Evolutionary conservation across 148 eudicot species (phyloP).

Genomic region (Fagopyrum homotropicum): DNA sequence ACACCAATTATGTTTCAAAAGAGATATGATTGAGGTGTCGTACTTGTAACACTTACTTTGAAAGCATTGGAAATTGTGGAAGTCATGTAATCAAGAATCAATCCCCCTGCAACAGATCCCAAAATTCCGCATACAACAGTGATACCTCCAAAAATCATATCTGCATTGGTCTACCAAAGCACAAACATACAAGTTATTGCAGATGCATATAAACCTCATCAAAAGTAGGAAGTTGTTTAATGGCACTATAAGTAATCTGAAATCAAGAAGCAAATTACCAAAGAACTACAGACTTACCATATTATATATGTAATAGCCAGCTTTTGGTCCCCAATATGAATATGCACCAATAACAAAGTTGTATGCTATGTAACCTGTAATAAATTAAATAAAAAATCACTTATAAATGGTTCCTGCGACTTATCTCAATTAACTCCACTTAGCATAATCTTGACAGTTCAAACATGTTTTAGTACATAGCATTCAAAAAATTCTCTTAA

Average conservation of each 20-base stretch:
- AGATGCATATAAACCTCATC: not conserved
- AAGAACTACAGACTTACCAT: constrained; percentile 49
- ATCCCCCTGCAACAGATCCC: constrained; percentile 85
- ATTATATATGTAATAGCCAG: constrained; percentile 79
- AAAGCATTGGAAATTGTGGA: constrained; percentile 86
- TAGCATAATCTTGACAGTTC: not conserved
- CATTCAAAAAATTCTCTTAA: not conserved
- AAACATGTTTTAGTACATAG: not conserved
- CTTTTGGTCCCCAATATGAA: constrained; percentile 99
- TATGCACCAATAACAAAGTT: constrained; percentile 98
- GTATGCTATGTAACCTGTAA: constrained; percentile 81
- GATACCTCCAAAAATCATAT: constrained; percentile 75
- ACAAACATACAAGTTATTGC: not conserved
- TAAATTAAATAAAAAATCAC: not conserved
- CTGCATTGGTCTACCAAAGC: constrained; percentile 59
- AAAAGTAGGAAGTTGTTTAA: not conserved
- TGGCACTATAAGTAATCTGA: not conserved
- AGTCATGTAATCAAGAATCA: constrained; percentile 57
- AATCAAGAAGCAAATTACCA: not conserved
- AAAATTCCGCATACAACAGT: constrained; percentile 76
- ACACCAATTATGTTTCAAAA: not conserved
- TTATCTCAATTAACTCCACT: not conserved
- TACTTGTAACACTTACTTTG: constrained; percentile 40
- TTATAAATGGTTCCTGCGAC: not conserved
- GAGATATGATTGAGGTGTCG: not conserved